phyloP scores from a whole-genome alignment of 257 asterid species.

The Gentiana macrophylla region DNA sequence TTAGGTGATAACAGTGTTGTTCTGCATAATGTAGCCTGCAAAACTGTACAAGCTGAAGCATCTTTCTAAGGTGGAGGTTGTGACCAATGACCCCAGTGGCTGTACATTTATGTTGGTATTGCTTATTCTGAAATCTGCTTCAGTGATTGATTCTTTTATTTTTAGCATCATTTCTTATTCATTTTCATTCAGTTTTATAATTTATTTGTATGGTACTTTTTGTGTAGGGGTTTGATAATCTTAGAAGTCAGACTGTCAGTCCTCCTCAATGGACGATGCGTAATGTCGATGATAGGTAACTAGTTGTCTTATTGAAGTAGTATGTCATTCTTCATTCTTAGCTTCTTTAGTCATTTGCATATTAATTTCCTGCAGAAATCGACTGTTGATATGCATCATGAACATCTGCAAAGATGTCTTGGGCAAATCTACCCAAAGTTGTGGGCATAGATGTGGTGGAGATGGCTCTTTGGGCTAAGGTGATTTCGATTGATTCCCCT shows the following conservation, averaged over 20 bases:
- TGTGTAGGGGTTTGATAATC: slow-evolving; percentile 89
- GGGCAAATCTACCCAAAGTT: slow-evolving; percentile 89
- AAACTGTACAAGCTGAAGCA: slow-evolving; percentile 92
- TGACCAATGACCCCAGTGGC: slow-evolving; percentile 89
- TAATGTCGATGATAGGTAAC: slow-evolving; percentile 85
- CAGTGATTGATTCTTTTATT: slow-evolving; percentile 4
- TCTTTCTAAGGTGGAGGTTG: slow-evolving; percentile 92
- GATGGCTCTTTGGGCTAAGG: slow-evolving; percentile 99
- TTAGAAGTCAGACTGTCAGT: slow-evolving; percentile 85
- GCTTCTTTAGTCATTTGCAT: neutral
- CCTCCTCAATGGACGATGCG: slow-evolving; percentile 99
- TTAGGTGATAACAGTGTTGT: slow-evolving; percentile 13
- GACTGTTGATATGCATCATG: slow-evolving; percentile 68
- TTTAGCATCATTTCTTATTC: slow-evolving; percentile 1
- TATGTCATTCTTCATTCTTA: neutral
- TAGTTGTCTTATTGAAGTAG: neutral
- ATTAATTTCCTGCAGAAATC: slow-evolving; percentile 48
- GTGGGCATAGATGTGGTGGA: slow-evolving; percentile 97
- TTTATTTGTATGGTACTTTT: slow-evolving; percentile 18
- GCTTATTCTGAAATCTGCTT: slow-evolving; percentile 1
- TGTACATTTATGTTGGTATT: slow-evolving; percentile 91
- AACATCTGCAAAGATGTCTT: slow-evolving; percentile 76
- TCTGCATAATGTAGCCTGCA: slow-evolving; percentile 49
- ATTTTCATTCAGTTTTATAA: slow-evolving; percentile 7
- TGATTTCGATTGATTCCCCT: slow-evolving; percentile 15